Base-by-base conservation (phyloP, 345 rosid species). In the Excoecaria cochinchinensis region DNA sequence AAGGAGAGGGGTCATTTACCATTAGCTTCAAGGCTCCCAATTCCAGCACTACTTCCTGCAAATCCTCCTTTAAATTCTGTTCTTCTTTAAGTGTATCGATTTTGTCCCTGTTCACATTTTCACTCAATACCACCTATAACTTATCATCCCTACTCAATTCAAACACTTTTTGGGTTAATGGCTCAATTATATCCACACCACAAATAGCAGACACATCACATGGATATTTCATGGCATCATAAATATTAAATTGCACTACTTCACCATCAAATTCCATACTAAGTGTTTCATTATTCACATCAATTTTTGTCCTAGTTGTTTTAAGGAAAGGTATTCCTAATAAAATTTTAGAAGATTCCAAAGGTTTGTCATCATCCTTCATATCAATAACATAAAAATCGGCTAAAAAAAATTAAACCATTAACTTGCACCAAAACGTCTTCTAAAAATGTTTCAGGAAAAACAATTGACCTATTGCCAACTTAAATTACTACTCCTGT, bases 321-420 rank as follows among this genome's bases (percentile, higher is more conserved):
- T 48, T 48, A 4, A 73, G 5, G 12, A 31, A 48, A 13, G 76
- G 69, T 31, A 36, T 61, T 0, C 69, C 24, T 5, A 48, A 36
- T 2, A 62, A 73, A 25, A 73, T 62, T 6, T 15, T 8, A 24
- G 69, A 11, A 2, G 72, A 14, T 7, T 69, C 13, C 4, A 11
- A 25, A 14, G 22, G 4, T 10, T 2, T 9, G 0, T 9, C 50
- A 50, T 72, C 48, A 13, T 57, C 47, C 36, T 61, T 17, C 69
- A 73, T 62, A 10, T 73, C 60, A 0, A 62, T 12, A 1, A 73
- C 22, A 12, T 25, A 73, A 6, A 73, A 73, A n/a, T 73, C 38
- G 4, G 46, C 1, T 3, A 6, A 60, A 31, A 73, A 73, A 5
- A 73, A 73, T 12, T 1, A 62, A 0, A 2, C 17, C 14, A 31